Conservation (phyloP, 2,329 filamentous ascomycete species). For the Trichoderma endophyticum region DNA sequence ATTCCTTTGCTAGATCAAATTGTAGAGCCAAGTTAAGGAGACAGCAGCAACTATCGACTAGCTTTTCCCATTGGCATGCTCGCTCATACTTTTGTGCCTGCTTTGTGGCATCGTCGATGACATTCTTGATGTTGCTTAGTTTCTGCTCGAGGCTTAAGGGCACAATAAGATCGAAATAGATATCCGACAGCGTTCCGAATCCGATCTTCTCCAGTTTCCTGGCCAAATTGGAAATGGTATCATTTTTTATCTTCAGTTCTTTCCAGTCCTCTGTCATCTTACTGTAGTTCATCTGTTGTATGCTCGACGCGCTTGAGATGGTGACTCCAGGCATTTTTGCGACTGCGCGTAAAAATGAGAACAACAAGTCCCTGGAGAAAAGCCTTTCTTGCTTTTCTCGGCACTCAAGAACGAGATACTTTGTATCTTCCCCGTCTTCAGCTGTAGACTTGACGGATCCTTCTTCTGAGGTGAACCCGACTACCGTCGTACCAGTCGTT, state of each 20-base stretch:
- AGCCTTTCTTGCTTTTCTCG: not conserved
- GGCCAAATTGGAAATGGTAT: not conserved
- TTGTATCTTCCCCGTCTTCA: accelerated
- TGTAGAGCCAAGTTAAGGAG: not conserved
- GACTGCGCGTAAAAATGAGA: conserved; percentile 29
- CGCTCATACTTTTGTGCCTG: not conserved
- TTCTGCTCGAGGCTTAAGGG: not conserved
- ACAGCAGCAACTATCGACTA: not conserved
- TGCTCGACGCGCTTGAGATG: not conserved
- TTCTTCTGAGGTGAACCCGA: not conserved
- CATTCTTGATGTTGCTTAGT: not conserved
- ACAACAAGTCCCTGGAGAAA: conserved; percentile 30
- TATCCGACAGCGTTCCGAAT: not conserved
- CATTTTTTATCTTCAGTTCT: not conserved
- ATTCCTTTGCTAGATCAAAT: not conserved
- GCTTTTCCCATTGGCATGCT: not conserved
- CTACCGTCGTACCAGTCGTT: not conserved
- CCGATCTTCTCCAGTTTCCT: not conserved
- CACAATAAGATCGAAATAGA: not conserved
- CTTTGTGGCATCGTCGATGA: not conserved
- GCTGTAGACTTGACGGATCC: not conserved
- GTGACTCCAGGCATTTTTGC: conserved; percentile 20
- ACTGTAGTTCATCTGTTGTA: not conserved
- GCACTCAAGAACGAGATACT: not conserved
- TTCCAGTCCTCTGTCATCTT: not conserved